Evolutionary conservation across 805 yeast genomes (phyloP), one percentile per base, ranked within the genome.

Genomic region (Debaryomyces hansenii): DNA sequence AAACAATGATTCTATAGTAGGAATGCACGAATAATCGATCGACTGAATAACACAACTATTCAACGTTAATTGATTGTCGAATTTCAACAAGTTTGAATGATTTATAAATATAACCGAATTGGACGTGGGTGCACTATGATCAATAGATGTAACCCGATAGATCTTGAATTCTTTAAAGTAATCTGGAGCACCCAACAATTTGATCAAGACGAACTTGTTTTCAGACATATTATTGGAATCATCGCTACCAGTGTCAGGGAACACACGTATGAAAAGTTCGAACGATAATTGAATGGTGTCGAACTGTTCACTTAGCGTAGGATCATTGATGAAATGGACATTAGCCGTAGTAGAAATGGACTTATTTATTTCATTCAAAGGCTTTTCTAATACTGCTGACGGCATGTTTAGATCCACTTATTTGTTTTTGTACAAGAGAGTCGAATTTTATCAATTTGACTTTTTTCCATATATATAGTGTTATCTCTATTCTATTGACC

Each of bases 1-100:
- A 4, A 80, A 80, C 5, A 79, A 69, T 5, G 70, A 66, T 3
- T 77, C 52, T 10, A 83, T 67, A 9, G 62, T 55, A 0, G 71
- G 67, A 20, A 84, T 69, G 5, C 56, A 53, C 1, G 55, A 45
- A 4, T 54, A 21, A 16, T 57, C 61, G 15, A 78, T 60, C 1
- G 72, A 61, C 36, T 62, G 70, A 6, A 78, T 54, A 4, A 69
- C 51, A 24, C 77, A 71, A 2, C 59, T 52, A 27, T 69, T 70
- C 20, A 80, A 51, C 0, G 83, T 79, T 55, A 79, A 59, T 28
- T 57, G 67, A 37, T 70, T 64, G 18, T 63, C 58, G 41, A 65
- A 69, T 11, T 53, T 49, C 34, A 57, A 48, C 29, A 78, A 59
- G 18, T 66, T 53, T 27, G 71, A 47, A 37, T 69, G 60, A 53